phyloP scores from a whole-genome alignment of 2,329 filamentous ascomycete genomes.

The Dothistroma septosporum region DNA sequence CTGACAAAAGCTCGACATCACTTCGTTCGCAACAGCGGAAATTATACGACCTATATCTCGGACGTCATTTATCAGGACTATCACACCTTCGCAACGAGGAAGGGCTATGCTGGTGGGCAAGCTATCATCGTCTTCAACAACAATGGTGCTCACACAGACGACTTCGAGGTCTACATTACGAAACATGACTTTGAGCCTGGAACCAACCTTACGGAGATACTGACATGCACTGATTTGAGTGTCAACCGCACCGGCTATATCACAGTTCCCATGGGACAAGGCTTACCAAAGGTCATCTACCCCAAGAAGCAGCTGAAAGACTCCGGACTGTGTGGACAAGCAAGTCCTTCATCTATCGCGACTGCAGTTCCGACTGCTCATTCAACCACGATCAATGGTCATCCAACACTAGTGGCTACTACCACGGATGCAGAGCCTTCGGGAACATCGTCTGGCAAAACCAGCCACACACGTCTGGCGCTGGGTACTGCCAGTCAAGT shows the following conservation, averaged over 20 bases:
- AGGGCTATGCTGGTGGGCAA: slow-evolving; percentile 37
- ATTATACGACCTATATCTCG: slow-evolving; percentile 43
- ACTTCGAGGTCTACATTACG: slow-evolving; percentile 34
- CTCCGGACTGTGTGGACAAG: slow-evolving; percentile 26
- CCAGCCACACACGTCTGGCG: slow-evolving; percentile 5
- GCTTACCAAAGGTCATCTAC: slow-evolving; percentile 36
- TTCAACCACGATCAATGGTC: slow-evolving; percentile 7
- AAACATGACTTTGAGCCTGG: slow-evolving; percentile 30
- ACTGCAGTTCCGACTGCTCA: slow-evolving; percentile 2
- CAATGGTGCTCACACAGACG: slow-evolving; percentile 35
- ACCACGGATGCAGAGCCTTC: background rate
- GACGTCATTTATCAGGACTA: slow-evolving; percentile 44
- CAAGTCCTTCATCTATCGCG: background rate
- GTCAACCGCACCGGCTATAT: slow-evolving; percentile 29
- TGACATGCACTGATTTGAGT: slow-evolving; percentile 33
- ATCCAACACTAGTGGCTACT: slow-evolving; percentile 4
- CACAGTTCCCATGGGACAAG: slow-evolving; percentile 33
- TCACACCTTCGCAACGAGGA: slow-evolving; percentile 44
- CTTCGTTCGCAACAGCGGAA: slow-evolving; percentile 37
- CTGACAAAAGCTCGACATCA: slow-evolving; percentile 44
- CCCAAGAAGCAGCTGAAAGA: slow-evolving; percentile 23
- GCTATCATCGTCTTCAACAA: slow-evolving; percentile 47
- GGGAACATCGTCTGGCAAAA: background rate
- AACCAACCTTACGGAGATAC: slow-evolving; percentile 32
- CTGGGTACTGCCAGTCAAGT: slow-evolving; percentile 4